These are phyloP conservation scores for Begonia masoniana DNA, from an alignment of 306 rosid genomes.

Conservation along the genomic window DNA sequence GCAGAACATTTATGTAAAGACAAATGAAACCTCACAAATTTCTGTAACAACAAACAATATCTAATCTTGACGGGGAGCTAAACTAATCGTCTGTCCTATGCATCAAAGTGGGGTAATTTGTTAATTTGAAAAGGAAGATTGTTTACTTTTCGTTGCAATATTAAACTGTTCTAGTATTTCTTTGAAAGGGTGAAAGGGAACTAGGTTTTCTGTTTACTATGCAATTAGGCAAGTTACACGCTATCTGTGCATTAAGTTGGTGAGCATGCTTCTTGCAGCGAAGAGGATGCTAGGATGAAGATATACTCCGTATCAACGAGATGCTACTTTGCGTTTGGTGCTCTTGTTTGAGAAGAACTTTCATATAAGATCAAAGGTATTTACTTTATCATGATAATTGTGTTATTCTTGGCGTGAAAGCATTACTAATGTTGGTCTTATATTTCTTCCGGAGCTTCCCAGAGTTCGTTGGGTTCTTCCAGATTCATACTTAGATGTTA, in stretches of 20 bases:
- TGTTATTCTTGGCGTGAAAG: neutral
- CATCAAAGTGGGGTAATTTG: too few species aligned
- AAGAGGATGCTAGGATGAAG: constrained; percentile 84
- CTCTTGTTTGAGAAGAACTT: constrained; percentile 69
- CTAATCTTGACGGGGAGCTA: neutral
- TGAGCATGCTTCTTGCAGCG: constrained; percentile 31
- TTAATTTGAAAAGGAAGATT: neutral
- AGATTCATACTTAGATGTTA: constrained; percentile 93
- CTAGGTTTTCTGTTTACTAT: neutral
- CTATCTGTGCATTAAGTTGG: neutral
- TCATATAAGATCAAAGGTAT: constrained; percentile 75
- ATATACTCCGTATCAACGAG: constrained; percentile 91
- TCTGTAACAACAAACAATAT: too few species aligned
- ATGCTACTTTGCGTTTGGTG: constrained; percentile 87
- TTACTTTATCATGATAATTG: neutral
- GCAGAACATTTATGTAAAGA: too few species aligned
- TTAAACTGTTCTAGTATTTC: neutral
- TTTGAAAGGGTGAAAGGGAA: neutral
- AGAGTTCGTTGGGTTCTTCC: constrained; percentile 95
- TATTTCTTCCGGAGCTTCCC: constrained; percentile 46
- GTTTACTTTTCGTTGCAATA: neutral
- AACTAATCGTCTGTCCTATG: neutral
- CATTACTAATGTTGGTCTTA: neutral
- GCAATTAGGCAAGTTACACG: neutral
- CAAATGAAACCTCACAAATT: too few species aligned